A percentile compares a stretch with the other conserved stretches of the same genome.
phyloP scores from a whole-genome alignment of 352 stramenopile genomes.

The Phytophthora boehmeriae region DNA sequence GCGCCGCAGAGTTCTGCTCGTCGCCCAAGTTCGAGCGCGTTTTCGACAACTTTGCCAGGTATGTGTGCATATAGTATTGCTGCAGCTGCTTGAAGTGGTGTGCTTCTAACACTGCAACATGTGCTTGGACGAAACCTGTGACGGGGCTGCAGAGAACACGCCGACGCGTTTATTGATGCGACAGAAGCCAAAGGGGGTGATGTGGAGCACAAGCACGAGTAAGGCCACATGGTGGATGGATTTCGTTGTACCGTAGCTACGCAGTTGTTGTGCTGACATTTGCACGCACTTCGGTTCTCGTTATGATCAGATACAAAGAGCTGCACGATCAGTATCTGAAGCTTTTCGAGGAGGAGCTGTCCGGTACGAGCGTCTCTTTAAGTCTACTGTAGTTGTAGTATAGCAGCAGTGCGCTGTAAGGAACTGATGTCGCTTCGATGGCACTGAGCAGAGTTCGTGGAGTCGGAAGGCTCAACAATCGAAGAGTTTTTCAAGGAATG shows the following conservation, averaged over 20 bases:
- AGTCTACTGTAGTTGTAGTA: neutral
- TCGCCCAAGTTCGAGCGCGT: constrained; percentile 77
- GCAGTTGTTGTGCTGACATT: neutral
- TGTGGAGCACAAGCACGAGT: constrained; percentile 83
- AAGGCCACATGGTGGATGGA: too few species aligned
- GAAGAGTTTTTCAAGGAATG: constrained; percentile 78
- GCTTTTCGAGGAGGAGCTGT: constrained; percentile 76
- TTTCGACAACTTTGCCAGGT: constrained; percentile 82
- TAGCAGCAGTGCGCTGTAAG: neutral
- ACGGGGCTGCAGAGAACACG: constrained; percentile 51
- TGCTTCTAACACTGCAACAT: neutral
- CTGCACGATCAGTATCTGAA: constrained; percentile 77
- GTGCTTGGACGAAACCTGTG: constrained; percentile 19
- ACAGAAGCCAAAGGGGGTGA: constrained; percentile 67
- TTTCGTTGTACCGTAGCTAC: too few species aligned
- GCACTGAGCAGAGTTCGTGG: constrained; percentile 62
- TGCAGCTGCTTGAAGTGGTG: constrained; percentile 5
- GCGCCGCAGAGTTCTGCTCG: constrained; percentile 70
- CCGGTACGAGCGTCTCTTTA: constrained; percentile 24
- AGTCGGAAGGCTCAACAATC: constrained; percentile 64
- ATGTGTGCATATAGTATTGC: neutral
- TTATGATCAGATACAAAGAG: constrained; percentile 60
- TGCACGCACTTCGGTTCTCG: neutral
- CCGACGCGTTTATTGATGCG: constrained; percentile 65
- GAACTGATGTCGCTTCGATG: neutral